phyloP scores from a whole-genome alignment of 2,329 filamentous ascomycete species.

The Ophiostoma quercus region DNA sequence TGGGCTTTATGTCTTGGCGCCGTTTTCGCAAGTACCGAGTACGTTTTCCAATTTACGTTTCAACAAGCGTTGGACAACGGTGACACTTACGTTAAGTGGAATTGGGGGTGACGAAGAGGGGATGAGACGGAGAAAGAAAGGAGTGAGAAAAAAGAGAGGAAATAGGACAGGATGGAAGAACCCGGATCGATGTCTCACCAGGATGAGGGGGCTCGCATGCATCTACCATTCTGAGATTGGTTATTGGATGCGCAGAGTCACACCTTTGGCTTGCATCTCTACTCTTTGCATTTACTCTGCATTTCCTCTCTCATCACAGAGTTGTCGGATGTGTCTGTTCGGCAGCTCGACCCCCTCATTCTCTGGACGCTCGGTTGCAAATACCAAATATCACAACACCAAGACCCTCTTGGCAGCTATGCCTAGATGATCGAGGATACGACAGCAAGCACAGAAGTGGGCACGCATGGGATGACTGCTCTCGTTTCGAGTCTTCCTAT shows the following conservation, averaged over 20 bases:
- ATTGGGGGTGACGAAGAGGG: background rate
- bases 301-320: background rate
- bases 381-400: background rate
- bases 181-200: background rate
- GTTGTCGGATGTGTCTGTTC: background rate
- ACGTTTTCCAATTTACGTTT: background rate
- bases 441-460: slow-evolving; percentile 1
- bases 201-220: background rate
- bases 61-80: slow-evolving; percentile 1
- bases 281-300: background rate
- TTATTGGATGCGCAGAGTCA: background rate
- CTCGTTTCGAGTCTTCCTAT: background rate
- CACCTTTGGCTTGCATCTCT: background rate
- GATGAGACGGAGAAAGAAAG: background rate
- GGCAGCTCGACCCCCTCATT: background rate
- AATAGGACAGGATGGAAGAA: background rate
- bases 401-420: background rate
- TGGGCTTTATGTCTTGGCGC: background rate
- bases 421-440: background rate
- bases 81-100: background rate
- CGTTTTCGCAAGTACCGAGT: background rate
- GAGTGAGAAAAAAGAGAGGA: background rate
- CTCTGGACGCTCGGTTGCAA: background rate
- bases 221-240: background rate
- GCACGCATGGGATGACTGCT: background rate